Conservation (phyloP, 805 yeast genomes). For the Candida railenensis region DNA sequence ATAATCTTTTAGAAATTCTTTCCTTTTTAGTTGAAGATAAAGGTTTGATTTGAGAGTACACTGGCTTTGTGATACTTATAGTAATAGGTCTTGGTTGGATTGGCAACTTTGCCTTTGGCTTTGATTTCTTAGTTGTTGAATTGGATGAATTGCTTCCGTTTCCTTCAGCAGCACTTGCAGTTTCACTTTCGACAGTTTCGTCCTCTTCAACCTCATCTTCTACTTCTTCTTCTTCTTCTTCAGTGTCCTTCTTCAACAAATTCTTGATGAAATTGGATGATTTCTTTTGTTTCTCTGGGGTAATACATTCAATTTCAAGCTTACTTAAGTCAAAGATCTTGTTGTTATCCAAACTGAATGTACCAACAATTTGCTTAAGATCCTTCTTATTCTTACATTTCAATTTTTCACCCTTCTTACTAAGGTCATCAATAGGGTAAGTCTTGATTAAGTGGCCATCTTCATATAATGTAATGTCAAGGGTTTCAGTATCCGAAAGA, state of each 20-base stretch:
- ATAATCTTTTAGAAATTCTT: constrained; percentile 47
- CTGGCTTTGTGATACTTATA: constrained; percentile 44
- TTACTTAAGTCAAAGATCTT: constrained; percentile 48
- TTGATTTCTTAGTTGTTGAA: constrained; percentile 14
- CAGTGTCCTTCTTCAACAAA: constrained; percentile 20
- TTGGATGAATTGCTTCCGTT: constrained; percentile 14
- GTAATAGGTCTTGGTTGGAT: constrained; percentile 23
- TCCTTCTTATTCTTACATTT: constrained; percentile 36
- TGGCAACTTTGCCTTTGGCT: constrained; percentile 17
- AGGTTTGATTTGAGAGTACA: constrained; percentile 39
- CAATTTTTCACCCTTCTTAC: constrained; percentile 27
- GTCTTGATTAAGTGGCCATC: constrained; percentile 35
- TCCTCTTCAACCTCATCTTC: constrained; percentile 14
- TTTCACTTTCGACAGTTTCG: constrained; percentile 8
- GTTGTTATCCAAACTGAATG: constrained; percentile 46
- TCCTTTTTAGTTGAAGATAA: constrained; percentile 39
- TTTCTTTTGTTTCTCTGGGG: constrained; percentile 11
- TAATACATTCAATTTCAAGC: constrained; percentile 46
- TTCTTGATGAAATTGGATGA: constrained; percentile 22
- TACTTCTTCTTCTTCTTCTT: constrained; percentile 20
- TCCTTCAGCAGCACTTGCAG: constrained; percentile 1
- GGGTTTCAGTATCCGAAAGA: constrained; percentile 19
- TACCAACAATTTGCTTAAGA: constrained; percentile 32
- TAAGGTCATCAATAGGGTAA: constrained; percentile 22
- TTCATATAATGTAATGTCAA: constrained; percentile 33